phyloP scores from a whole-genome alignment of 2,329 filamentous ascomycete species.

The Epichloe hybrida region DNA sequence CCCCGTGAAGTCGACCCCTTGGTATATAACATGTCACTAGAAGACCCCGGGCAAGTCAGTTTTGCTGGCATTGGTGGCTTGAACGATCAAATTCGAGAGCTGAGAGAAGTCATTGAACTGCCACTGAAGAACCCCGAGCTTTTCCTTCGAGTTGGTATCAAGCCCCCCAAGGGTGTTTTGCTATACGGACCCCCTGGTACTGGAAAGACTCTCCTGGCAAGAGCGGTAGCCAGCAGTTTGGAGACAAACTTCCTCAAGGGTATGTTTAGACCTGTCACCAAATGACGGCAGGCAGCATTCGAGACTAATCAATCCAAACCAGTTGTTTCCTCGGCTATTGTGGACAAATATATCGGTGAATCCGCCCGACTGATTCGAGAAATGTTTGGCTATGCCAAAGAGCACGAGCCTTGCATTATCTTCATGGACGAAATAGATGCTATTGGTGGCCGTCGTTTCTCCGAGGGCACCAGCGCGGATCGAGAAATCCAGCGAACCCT shows the following conservation, averaged over 20 bases:
- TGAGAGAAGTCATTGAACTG: conserved; percentile 94
- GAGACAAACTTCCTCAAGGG: conserved; percentile 98
- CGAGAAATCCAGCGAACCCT: conserved; percentile 95
- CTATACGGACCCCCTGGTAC: conserved; percentile 97
- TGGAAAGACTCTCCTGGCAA: conserved; percentile 86
- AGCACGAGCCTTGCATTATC: conserved; percentile 98
- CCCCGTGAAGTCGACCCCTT: conserved; percentile 95
- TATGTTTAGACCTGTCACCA: conserved; percentile 24
- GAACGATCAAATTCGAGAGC: conserved; percentile 95
- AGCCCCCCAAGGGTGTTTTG: conserved; percentile 93
- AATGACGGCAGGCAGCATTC: not conserved
- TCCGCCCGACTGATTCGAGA: conserved; percentile 93
- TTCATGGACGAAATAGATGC: conserved; percentile 99
- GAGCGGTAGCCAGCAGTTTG: conserved; percentile 88
- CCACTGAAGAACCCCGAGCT: conserved; percentile 98
- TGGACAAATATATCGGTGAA: conserved; percentile 99
- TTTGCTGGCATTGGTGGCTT: conserved; percentile 95
- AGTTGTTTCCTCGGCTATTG: conserved; percentile 98
- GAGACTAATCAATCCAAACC: conserved; percentile 10
- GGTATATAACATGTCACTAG: conserved; percentile 99
- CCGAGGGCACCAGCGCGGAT: conserved; percentile 92
- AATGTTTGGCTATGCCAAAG: conserved; percentile 99
- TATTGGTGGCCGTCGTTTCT: conserved; percentile 92
- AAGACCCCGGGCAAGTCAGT: conserved; percentile 94
- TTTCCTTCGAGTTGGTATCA: conserved; percentile 93